phyloP scores from a whole-genome alignment of 257 asterid species.

The Solanum chiquidenum region DNA sequence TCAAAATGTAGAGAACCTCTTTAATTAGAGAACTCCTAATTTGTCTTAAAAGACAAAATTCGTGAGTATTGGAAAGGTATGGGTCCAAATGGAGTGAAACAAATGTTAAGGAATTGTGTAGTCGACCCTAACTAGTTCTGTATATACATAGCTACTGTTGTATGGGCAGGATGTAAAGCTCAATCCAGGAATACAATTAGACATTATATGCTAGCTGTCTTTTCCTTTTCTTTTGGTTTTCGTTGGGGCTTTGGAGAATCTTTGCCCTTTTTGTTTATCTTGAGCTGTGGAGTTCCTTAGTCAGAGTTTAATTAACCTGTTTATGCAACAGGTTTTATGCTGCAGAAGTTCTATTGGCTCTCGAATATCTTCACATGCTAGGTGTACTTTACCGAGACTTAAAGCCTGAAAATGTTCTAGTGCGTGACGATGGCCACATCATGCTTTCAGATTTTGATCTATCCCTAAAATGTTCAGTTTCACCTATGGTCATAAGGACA shows the following conservation, averaged over 20 bases:
- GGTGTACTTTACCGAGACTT: constrained; percentile 27
- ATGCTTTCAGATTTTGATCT: constrained; percentile 31
- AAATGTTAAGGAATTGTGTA: not conserved
- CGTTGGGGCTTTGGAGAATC: not conserved
- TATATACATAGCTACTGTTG: not conserved
- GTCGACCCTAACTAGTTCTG: not conserved
- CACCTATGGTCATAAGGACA: constrained; percentile 19
- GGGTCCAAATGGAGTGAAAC: not conserved
- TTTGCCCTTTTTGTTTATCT: not conserved
- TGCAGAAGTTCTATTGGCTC: constrained; percentile 26
- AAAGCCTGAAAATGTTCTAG: constrained; percentile 27
- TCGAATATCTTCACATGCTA: constrained; percentile 28
- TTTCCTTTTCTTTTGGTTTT: not conserved
- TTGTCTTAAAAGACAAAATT: not conserved
- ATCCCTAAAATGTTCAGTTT: constrained; percentile 24
- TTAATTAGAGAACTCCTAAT: not conserved
- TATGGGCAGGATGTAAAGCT: not conserved
- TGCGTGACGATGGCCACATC: constrained; percentile 28
- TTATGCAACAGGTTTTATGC: constrained; percentile 22
- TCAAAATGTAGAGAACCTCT: not conserved
- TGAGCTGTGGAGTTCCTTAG: not conserved
- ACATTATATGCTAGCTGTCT: not conserved
- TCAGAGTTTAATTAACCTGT: not conserved
- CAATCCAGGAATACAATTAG: not conserved
- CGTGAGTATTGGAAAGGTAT: not conserved